phyloP scores from a whole-genome alignment of 495 filamentous ascomycete genomes.

The Penicillium arizonense region DNA sequence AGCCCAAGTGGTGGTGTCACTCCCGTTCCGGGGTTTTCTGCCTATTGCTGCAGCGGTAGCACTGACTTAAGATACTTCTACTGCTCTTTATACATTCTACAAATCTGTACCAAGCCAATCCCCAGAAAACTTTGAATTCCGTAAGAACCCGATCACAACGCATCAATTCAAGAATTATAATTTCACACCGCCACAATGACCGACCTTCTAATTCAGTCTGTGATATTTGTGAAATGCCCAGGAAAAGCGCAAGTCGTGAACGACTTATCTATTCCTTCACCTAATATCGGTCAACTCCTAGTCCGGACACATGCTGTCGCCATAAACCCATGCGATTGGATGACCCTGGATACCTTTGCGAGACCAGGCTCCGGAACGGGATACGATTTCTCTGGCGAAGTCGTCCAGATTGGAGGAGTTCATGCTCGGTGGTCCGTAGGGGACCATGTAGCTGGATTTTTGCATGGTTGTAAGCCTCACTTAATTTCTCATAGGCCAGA shows the following conservation, averaged over 20 bases:
- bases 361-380: conserved; percentile 5
- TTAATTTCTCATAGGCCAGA: background rate
- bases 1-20: too few species aligned
- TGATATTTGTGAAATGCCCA: background rate
- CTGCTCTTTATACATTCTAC: too few species aligned
- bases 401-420: background rate
- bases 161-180: too few species aligned
- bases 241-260: background rate
- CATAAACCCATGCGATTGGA: conserved; percentile 4
- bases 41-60: too few species aligned
- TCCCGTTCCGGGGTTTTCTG: too few species aligned
- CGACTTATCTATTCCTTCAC: conserved; percentile 5
- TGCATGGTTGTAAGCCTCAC: background rate
- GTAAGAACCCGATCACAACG: too few species aligned
- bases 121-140: too few species aligned
- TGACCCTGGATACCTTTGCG: background rate
- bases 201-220: conserved; percentile 1
- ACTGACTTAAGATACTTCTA: too few species aligned
- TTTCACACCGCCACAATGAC: background rate
- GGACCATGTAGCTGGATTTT: conserved; percentile 2
- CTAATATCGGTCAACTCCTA: background rate
- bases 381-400: conserved; percentile 2
- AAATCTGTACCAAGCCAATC: too few species aligned
- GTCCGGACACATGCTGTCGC: conserved; percentile 1
- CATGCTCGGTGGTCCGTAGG: background rate